Evolutionary conservation across 2,329 filamentous ascomycete species (phyloP).

Genomic region (Pleomassaria siparia): DNA sequence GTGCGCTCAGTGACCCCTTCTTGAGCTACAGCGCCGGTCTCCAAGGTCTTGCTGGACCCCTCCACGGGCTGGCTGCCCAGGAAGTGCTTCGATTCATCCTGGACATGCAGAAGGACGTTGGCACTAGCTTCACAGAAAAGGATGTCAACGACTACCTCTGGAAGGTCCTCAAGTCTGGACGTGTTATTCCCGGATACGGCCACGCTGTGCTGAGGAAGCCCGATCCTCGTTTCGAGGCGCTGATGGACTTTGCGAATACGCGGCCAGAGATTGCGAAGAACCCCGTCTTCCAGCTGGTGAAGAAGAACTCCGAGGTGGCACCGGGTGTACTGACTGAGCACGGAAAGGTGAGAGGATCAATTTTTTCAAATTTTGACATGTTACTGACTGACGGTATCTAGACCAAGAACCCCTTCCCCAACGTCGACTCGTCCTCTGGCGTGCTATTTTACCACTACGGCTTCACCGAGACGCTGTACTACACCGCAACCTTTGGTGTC

Average conservation of each 20-base stretch:
- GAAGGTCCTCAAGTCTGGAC: constrained; percentile 88
- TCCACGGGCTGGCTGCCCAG: constrained; percentile 91
- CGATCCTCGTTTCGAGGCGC: constrained; percentile 91
- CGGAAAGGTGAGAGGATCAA: constrained; percentile 66
- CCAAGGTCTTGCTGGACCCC: constrained; percentile 90
- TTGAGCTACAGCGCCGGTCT: constrained; percentile 94
- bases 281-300: constrained; percentile 90
- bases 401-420: constrained; percentile 97
- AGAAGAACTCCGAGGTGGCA: constrained; percentile 89
- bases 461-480: constrained; percentile 96
- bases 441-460: constrained; percentile 98
- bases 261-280: constrained; percentile 83
- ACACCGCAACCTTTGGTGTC: constrained; percentile 73
- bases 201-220: constrained; percentile 96
- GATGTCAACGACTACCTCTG: constrained; percentile 90
- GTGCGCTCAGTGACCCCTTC: constrained; percentile 91
- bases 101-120: constrained; percentile 90
- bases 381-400: constrained; percentile 20
- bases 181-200: constrained; percentile 92
- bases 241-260: constrained; percentile 91
- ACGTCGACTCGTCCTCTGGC: constrained; percentile 90
- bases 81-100: constrained; percentile 96
- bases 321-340: constrained; percentile 90
- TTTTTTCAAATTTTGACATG: neutral
- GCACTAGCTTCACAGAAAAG: constrained; percentile 72